Evolutionary conservation across 1,284 basidiomycete species (phyloP).

Genomic region (Bondarzewia mesenterica): DNA sequence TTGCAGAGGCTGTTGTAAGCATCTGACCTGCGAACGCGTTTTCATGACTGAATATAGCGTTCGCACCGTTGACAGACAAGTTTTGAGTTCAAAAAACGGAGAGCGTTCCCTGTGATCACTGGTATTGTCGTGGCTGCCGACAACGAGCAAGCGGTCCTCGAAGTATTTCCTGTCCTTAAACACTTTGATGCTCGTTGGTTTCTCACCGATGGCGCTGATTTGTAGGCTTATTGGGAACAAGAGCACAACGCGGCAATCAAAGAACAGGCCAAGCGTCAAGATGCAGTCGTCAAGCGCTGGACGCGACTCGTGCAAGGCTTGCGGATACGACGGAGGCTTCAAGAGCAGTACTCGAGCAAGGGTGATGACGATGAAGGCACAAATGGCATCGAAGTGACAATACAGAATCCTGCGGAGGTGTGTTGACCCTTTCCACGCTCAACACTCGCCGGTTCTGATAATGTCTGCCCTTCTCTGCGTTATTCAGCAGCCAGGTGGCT

Average conservation of each 20-base stretch:
- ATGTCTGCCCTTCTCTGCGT: no score
- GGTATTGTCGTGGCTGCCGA: slow-evolving; percentile 86
- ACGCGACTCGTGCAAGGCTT: slow-evolving; percentile 82
- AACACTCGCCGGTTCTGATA: background rate
- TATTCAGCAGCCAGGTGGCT: slow-evolving; percentile 39
- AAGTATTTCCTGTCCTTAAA: slow-evolving; percentile 37
- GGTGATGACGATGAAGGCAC: slow-evolving; percentile 14
- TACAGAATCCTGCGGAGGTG: background rate
- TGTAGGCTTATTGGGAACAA: slow-evolving; percentile 77
- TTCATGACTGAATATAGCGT: background rate
- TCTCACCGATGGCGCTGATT: slow-evolving; percentile 1
- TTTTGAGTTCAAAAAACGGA: slow-evolving; percentile 92
- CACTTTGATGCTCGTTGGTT: background rate
- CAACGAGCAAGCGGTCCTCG: slow-evolving; percentile 69
- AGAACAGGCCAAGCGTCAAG: slow-evolving; percentile 69
- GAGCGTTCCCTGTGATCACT: slow-evolving; percentile 77
- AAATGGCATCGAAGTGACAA: background rate
- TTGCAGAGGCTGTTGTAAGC: slow-evolving; percentile 87
- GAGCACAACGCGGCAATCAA: slow-evolving; percentile 75
- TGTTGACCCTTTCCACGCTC: background rate
- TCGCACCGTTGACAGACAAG: slow-evolving; percentile 49
- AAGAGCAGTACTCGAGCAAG: slow-evolving; percentile 66
- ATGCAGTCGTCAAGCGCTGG: slow-evolving; percentile 86
- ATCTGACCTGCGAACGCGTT: background rate
- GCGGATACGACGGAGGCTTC: slow-evolving; percentile 75